Evolutionary conservation across 2,329 filamentous ascomycete genomes (phyloP), one percentile per base, ranked within the genome.

Genomic region (Hypoxylon sp.): DNA sequence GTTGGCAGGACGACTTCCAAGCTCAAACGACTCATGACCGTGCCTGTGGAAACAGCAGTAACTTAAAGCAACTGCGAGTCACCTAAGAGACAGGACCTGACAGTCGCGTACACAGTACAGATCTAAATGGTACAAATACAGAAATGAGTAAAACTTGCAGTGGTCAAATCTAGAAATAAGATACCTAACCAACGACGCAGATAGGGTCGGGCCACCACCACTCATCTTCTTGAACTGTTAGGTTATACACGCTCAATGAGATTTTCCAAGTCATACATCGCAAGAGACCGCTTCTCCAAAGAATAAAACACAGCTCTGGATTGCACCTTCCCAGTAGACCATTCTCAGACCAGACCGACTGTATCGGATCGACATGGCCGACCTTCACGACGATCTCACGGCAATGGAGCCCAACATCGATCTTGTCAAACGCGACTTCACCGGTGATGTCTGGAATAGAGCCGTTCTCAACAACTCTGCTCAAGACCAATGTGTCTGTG

Each of bases 401-500:
- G n/a, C 39, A 19, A 42, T 42, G 39, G 39, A 42, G 14, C 39
- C 39, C 8, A 17, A 42, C 8, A 17, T 29, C 11, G 37, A 53
- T 9, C 11, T 57, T 13, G 14, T 64, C 13, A 47, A n/a, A 3
- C 6, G 10, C 1, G 3, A 1, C 3, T 39, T 58, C 10, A 8
- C 35, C 1, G 10, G 10, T 1, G 61, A 64, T 10, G 53, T 64
- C 6, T 3, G 2, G 9, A 35, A 53, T 1, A 14, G 61, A 4
- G 53, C 8, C 8, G 39, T 64, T 4, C 1, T 22, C 48, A 58
- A 58, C 48, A 14, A 14, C 10, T 11, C n/a, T 11, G 33, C 55
- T 9, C 3, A 5, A 8, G n/a, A n/a, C 0, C 50, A 33, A 6
- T 65, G 63, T 35, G 9, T 6, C 1, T 65, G 63, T 14, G 63